Conservation (phyloP, 768 basidiomycete species). For the Lactarius hatsudake region DNA sequence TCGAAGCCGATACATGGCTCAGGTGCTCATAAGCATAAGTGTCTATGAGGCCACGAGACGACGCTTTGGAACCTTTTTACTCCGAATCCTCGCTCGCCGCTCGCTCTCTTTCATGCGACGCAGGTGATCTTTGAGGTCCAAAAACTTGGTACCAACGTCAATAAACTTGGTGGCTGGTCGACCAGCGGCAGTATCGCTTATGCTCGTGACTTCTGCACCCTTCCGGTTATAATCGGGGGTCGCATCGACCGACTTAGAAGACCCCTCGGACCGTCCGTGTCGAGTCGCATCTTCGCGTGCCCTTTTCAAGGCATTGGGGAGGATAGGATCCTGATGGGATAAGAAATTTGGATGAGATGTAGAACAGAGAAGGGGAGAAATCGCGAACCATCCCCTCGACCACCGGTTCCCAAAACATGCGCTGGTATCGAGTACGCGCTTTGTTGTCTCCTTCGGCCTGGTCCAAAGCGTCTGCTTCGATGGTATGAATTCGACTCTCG, state of each 20-base stretch:
- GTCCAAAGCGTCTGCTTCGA: slow-evolving; percentile 62
- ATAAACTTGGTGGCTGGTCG: slow-evolving; percentile 63
- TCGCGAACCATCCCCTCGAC: slow-evolving; percentile 61
- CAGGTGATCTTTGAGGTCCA: slow-evolving; percentile 53
- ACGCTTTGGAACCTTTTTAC: slow-evolving; percentile 30
- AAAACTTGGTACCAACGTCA: slow-evolving; percentile 70
- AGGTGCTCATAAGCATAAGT: not conserved
- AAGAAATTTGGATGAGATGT: not conserved
- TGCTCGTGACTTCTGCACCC: slow-evolving; percentile 8
- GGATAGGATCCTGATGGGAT: slow-evolving; percentile 53
- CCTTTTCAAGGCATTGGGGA: slow-evolving; percentile 54
- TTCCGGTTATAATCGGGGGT: slow-evolving; percentile 30
- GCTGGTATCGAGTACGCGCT: slow-evolving; percentile 62
- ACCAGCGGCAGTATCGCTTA: slow-evolving; percentile 34
- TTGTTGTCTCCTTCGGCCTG: slow-evolving; percentile 53
- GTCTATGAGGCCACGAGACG: slow-evolving; percentile 7
- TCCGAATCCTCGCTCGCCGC: slow-evolving; percentile 41
- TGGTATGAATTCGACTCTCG: slow-evolving; percentile 46
- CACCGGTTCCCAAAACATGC: slow-evolving; percentile 77
- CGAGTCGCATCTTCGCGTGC: slow-evolving; percentile 43
- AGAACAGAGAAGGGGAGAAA: not conserved
- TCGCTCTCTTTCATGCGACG: slow-evolving; percentile 50
- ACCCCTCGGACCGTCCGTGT: slow-evolving; percentile 35
- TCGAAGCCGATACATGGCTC: not conserved
- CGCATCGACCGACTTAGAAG: slow-evolving; percentile 39